Evolutionary conservation across 2,329 filamentous ascomycete genomes (phyloP), one percentile per base, ranked within the genome.

Genomic region (Curvularia sp.): DNA sequence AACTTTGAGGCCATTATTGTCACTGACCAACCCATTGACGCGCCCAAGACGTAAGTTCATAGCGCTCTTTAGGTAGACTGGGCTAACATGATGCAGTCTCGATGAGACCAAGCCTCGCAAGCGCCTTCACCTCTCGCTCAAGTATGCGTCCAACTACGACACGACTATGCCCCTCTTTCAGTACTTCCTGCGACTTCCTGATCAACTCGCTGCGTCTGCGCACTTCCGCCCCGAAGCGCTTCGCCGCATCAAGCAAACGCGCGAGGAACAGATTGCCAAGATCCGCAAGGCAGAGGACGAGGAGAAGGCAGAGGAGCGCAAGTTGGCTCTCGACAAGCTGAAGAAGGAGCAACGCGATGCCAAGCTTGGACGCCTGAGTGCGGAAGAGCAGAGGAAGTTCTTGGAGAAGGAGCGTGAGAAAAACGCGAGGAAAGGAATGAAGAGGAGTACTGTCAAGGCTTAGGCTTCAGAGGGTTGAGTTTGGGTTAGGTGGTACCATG

Each of bases 151-250:
- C 30, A 50, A 73, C 38, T 64, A 84, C 2, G 78, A 83, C 68
- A 84, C 87, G 76, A 86, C 92, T n/a, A 74, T 90, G 19, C 89
- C 92, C 25, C 80, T 98, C 60, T 93, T 97, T 81, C 80, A 85
- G 36, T 88, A 90, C 79, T 96, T 95, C 82, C 78, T 97, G 53
- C 90, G 91, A 64, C 80, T 97, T n/a, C 85, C 92, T 39, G 95
- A 99, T 75, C 82, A 85, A 67, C 89, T 99, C 48, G 92, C 89
- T 55, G 81, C 86, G 55, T 80, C 80, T 25, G 93, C 87, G 10
- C 93, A 92, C 78, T 97, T 97, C 88, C 91, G 95, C 12, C 87
- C 91, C 36, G 81, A 98, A 82, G 93, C 97, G 32, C 81, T 89
- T 76, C 91, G 91, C 77, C 96, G 96, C 83, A 84, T 99, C 66